Evolutionary conservation across 2,329 filamentous ascomycete genomes (phyloP), one percentile per base, ranked within the genome.

Genomic region (Pochonia chlamydosporia): DNA sequence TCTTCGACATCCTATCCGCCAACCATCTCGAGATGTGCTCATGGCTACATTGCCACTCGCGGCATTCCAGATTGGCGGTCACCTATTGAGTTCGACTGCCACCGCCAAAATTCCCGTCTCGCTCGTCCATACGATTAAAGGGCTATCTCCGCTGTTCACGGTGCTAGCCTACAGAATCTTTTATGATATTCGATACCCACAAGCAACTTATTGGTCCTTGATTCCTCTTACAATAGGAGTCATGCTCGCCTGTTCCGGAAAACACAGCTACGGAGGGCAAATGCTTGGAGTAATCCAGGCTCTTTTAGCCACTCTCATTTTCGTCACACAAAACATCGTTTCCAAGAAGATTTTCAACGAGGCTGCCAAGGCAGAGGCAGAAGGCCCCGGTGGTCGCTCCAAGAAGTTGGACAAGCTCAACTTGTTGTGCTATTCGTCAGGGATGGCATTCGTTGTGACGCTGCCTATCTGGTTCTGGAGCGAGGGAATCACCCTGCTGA

Each of bases 311-410:
- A 89, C 93, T 7, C 73, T 97, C 47, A 86, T 97, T 54, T 99
- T 99, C 62, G 93, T 99, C 30, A 93, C 90, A 0, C 93, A 99
- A 63, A 99, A 99, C 63, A 99, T 99, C 48, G 95, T 96, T 55
- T 97, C 92, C 18, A 99, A 99, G 69, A 89, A 89, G 55, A 82
- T 99, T 9, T 99, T 99, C 74, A 99, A 96, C 65, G 91, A 96
- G 62, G 89, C 89, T 6, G 85, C 89, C 6, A 84, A 84, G 49
- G 87, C 89, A 2, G 92, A 96, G 67, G 81, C 84, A 7, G 89
- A 96, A 46, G 79, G 79, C 1, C 66, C 74, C 6, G 75, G 78
- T 1, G 68, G 75, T 11, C 78, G 79, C 47, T 79, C 82, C 37
- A 82, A 84, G 52, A 97, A 96, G 68, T 78, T 96, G 16, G 93